Evolutionary conservation across 441 rosid species (phyloP).

Genomic region (Populus hybrid): DNA sequence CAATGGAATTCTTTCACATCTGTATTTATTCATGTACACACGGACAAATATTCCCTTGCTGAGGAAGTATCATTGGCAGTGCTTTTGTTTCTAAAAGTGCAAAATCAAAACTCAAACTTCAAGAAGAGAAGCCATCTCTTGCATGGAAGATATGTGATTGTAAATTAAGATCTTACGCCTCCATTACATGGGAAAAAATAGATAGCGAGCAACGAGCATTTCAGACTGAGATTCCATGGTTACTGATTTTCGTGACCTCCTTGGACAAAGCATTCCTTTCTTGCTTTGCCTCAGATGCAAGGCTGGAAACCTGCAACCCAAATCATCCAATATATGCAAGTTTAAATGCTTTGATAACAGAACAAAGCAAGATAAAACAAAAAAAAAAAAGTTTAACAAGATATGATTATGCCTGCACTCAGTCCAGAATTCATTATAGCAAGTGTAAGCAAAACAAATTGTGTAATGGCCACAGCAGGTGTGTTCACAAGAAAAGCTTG

Average conservation of each 20-base stretch:
- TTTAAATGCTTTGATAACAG: background rate
- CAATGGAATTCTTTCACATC: background rate
- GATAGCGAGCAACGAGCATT: constrained; percentile 1
- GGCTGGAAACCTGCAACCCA: constrained; percentile 58
- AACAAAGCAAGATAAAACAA: background rate
- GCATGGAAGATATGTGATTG: background rate
- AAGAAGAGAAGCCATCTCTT: constrained; percentile 2
- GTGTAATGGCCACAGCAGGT: background rate
- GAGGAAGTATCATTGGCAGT: background rate
- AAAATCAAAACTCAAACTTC: background rate
- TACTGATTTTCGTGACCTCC: constrained; percentile 84
- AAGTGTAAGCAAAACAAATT: background rate
- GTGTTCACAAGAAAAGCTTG: background rate
- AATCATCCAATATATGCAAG: constrained; percentile 6
- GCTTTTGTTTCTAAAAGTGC: background rate
- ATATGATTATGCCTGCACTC: background rate
- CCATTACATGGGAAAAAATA: background rate
- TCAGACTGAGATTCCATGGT: constrained; percentile 85
- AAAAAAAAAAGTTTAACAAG: background rate
- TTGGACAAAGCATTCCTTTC: constrained; percentile 67
- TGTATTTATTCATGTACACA: background rate
- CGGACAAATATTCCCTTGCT: background rate
- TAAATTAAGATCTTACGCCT: constrained; percentile 2
- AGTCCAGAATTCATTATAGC: background rate
- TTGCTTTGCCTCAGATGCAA: constrained; percentile 67